A percentile compares a stretch with the other conserved stretches of the same genome.
Conservation (phyloP, 495 filamentous ascomycete species). For the Tuber calosporum region DNA sequence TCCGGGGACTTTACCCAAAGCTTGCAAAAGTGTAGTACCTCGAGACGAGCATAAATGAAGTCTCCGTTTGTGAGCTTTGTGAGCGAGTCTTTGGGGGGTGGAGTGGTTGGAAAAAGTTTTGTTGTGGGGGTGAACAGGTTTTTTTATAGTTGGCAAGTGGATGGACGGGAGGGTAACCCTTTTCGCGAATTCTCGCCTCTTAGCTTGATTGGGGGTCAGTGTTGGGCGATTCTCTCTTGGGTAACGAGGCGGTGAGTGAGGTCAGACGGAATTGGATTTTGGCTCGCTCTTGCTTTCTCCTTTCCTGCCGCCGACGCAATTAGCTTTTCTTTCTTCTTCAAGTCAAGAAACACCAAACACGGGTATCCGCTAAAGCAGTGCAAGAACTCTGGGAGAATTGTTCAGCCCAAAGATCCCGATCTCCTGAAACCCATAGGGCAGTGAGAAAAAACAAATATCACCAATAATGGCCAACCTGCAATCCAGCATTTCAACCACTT, state of each 20-base stretch:
- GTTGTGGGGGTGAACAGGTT: slow-evolving; percentile 28
- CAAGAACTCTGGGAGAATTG: too few species aligned
- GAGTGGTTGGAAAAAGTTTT: slow-evolving; percentile 44
- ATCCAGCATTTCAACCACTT: slow-evolving; percentile 45
- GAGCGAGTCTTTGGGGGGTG: slow-evolving; percentile 94
- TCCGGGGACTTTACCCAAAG: slow-evolving; percentile 99
- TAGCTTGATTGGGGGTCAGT: slow-evolving; percentile 9
- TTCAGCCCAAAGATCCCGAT: background rate
- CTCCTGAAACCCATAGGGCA: background rate
- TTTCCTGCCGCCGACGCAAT: background rate
- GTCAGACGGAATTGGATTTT: background rate
- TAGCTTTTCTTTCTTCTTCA: slow-evolving; percentile 3
- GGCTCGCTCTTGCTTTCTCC: background rate
- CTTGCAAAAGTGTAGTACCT: slow-evolving; percentile 47
- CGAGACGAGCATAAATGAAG: slow-evolving; percentile 42
- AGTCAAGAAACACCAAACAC: background rate
- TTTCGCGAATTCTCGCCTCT: slow-evolving; percentile 31
- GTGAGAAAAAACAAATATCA: too few species aligned
- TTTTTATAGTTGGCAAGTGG: slow-evolving; percentile 4
- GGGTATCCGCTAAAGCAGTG: too few species aligned
- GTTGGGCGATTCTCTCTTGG: background rate
- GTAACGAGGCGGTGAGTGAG: slow-evolving; percentile 1
- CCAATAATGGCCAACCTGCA: slow-evolving; percentile 47
- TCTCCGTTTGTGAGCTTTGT: slow-evolving; percentile 98
- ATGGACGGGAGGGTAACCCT: slow-evolving; percentile 20